Percentiles rank a stretch among this genome's conserved stretches.
These are phyloP conservation scores for Penicillium sp. DNA, from an alignment of 2,329 filamentous ascomycete species.

Conservation along the genomic window DNA sequence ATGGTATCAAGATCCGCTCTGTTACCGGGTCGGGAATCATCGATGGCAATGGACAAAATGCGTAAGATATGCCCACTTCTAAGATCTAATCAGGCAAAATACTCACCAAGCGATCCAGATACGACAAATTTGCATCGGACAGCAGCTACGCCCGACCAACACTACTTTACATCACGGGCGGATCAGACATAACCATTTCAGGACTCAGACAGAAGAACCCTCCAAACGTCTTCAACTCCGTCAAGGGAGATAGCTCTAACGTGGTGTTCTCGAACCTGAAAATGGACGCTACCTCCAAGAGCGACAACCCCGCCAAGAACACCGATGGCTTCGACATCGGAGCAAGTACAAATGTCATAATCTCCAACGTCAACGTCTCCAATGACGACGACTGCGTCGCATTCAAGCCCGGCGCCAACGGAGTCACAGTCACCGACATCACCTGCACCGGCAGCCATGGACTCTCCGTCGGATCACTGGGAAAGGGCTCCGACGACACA, in stretches of 20 bases:
- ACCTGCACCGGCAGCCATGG: constrained; percentile 54
- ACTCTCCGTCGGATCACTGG: constrained; percentile 53
- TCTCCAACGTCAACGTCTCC: constrained; percentile 41
- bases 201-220: constrained; percentile 48
- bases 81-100: too few relatives aligned
- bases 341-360: constrained; percentile 41
- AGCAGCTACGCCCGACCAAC: constrained; percentile 47
- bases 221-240: constrained; percentile 51
- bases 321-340: constrained; percentile 53
- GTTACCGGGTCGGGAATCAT: constrained; percentile 48
- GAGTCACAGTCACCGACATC: constrained; percentile 46
- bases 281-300: constrained; percentile 47
- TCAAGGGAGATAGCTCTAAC: constrained; percentile 41
- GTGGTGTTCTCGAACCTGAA: constrained; percentile 43
- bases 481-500: constrained; percentile 43
- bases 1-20: constrained; percentile 46
- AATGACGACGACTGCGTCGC: constrained; percentile 54
- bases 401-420: constrained; percentile 48
- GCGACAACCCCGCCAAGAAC: constrained; percentile 44
- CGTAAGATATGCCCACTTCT: too few relatives aligned
- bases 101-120: constrained; percentile 20
- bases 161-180: constrained; percentile 46
- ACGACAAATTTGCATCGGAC: constrained; percentile 46
- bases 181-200: constrained; percentile 43
- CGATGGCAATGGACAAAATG: constrained; percentile 53